phyloP scores from a whole-genome alignment of 768 basidiomycete species.

The Saitozyma sp. region DNA sequence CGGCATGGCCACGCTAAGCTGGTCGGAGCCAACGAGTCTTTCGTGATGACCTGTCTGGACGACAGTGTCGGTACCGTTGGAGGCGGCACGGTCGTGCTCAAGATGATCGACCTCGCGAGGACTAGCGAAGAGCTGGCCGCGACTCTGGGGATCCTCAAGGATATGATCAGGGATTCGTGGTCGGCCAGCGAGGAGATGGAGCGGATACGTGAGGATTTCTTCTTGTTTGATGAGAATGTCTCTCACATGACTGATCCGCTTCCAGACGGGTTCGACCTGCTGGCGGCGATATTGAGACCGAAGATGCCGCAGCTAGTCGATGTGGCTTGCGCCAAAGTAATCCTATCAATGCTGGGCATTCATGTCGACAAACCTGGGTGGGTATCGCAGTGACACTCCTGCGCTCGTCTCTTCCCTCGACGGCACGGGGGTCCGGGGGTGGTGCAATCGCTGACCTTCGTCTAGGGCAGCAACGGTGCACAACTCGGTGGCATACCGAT shows the following conservation, averaged over 20 bases:
- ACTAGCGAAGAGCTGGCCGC: conserved; percentile 75
- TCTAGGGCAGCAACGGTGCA: conserved; percentile 78
- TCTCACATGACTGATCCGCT: too few relatives aligned
- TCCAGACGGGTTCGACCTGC: conserved; percentile 81
- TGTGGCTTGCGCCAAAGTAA: conserved; percentile 72
- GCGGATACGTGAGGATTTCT: conserved; percentile 63
- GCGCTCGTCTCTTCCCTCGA: background rate
- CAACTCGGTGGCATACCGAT: conserved; percentile 76
- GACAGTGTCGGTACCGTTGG: conserved; percentile 78
- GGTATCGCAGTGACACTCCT: conserved; percentile 34
- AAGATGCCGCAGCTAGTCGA: conserved; percentile 73
- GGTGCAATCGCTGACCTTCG: conserved; percentile 3
- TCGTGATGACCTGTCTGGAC: conserved; percentile 59
- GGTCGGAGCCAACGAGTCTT: conserved; percentile 28
- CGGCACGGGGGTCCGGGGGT: background rate
- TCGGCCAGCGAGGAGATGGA: conserved; percentile 95
- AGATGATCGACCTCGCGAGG: conserved; percentile 75
- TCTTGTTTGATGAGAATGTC: conserved; percentile 1
- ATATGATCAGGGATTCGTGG: conserved; percentile 81
- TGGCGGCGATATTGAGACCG: conserved; percentile 68
- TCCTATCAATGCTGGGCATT: conserved; percentile 84
- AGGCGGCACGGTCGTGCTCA: conserved; percentile 70
- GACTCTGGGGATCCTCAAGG: conserved; percentile 69
- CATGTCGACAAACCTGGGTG: conserved; percentile 80
- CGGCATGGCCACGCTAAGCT: conserved; percentile 30